These are phyloP conservation scores for Cymbopogon citratus DNA, from an alignment of 176 grass and related monocot genomes.

Conservation along the genomic window DNA sequence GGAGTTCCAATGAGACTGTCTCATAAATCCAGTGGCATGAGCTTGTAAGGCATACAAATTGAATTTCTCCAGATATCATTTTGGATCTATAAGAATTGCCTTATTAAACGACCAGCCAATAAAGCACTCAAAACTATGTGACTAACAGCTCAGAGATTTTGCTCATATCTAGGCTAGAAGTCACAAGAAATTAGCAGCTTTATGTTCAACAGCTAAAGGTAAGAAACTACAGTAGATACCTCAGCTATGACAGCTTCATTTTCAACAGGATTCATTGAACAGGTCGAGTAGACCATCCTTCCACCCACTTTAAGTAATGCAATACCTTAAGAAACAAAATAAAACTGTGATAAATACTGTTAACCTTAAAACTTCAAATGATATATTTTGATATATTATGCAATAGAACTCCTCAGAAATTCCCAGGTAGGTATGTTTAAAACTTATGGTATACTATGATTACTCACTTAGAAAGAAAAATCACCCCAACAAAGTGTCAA, in stretches of 20 bases:
- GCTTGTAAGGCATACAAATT: background rate
- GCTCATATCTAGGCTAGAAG: background rate
- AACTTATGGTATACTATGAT: slow-evolving; percentile 4
- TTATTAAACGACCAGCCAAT: background rate
- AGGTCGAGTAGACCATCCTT: slow-evolving; percentile 96
- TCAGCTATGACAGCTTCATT: slow-evolving; percentile 90
- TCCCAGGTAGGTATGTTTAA: background rate
- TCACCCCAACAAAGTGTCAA: background rate
- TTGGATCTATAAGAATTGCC: background rate
- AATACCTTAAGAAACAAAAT: slow-evolving; percentile 48
- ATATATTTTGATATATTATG: slow-evolving; percentile 7
- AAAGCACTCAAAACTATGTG: background rate
- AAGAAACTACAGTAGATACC: slow-evolving; percentile 31
- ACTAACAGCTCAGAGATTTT: background rate
- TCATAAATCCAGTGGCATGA: background rate
- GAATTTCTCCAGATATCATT: background rate
- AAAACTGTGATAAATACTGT: background rate
- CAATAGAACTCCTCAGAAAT: background rate
- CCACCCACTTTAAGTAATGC: slow-evolving; percentile 80
- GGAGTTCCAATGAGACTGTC: background rate
- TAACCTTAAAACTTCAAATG: slow-evolving; percentile 1
- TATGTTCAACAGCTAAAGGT: background rate
- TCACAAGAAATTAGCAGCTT: background rate
- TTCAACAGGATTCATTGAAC: slow-evolving; percentile 98
- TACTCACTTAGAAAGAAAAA: background rate